Evolutionary conservation across 169 alveolate genomes (phyloP).

Genomic region (Babesia ovata): DNA sequence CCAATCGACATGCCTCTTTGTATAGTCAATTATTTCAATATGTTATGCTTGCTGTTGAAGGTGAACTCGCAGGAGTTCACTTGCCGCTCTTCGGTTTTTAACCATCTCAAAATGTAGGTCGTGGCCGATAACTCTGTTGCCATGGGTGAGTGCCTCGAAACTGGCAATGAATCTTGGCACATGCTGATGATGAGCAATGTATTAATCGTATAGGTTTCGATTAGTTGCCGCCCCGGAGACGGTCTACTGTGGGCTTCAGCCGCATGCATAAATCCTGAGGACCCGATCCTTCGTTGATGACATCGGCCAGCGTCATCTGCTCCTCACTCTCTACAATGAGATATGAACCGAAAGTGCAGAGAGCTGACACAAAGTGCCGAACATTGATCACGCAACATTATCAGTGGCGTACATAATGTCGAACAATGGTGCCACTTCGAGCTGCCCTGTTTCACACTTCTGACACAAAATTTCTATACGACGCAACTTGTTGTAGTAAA

Average conservation of each 20-base stretch:
- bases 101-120: too few species aligned
- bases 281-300: background rate
- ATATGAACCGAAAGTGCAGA: background rate
- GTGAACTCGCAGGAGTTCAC: background rate
- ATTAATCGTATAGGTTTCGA: too few species aligned
- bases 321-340: background rate
- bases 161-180: too few species aligned
- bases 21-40: too few species aligned
- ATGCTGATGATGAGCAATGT: too few species aligned
- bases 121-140: too few species aligned
- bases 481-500: slow-evolving; percentile 89
- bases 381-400: slow-evolving; percentile 1
- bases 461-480: slow-evolving; percentile 88
- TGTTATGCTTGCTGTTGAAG: too few species aligned
- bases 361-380: background rate
- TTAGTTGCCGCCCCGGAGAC: too few species aligned
- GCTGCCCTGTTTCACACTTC: slow-evolving; percentile 68
- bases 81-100: too few species aligned
- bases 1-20: too few species aligned
- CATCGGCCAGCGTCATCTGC: background rate
- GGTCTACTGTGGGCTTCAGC: too few species aligned
- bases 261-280: background rate
- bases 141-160: too few species aligned
- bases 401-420: slow-evolving; percentile 67
- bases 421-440: slow-evolving; percentile 55